Evolutionary conservation across 2,329 filamentous ascomycete species (phyloP).

Genomic region (Talaromyces sp.): DNA sequence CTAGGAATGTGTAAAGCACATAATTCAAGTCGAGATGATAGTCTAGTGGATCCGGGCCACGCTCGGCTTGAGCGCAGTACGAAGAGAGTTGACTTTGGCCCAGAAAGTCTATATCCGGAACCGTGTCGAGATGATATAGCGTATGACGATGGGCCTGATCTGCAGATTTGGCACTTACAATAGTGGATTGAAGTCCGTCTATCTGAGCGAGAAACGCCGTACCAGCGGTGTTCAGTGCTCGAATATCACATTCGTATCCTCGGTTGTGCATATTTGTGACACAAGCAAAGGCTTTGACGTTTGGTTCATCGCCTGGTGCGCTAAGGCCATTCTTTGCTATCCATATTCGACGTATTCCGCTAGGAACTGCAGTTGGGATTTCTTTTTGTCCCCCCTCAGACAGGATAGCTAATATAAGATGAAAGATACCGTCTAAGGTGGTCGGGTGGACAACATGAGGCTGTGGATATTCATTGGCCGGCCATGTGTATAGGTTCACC

Average conservation of each 20-base stretch:
- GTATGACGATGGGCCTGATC: neutral
- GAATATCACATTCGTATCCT: neutral
- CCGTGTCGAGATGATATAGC: neutral
- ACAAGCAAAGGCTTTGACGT: neutral
- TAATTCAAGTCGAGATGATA: neutral
- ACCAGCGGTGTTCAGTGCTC: neutral
- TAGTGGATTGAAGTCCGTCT: neutral
- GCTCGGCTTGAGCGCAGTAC: conserved; percentile 13
- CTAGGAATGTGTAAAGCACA: neutral
- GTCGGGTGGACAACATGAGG: conserved; percentile 12
- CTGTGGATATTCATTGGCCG: conserved; percentile 6
- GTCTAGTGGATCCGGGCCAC: neutral
- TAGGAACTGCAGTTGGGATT: conserved; percentile 17
- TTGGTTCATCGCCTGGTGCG: neutral
- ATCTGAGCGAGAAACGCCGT: neutral
- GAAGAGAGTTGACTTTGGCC: conserved; percentile 14
- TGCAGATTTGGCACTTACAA: neutral
- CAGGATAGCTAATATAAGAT: conserved; percentile 14
- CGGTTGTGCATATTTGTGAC: neutral
- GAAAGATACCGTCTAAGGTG: conserved; percentile 7
- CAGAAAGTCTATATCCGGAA: neutral
- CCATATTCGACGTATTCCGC: neutral
- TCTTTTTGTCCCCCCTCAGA: conserved; percentile 12
- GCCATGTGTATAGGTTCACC: conserved; percentile 14
- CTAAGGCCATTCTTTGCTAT: neutral